Base-by-base conservation (phyloP, 1,284 basidiomycete genomes). In the Ceratobasidium sp. region DNA sequence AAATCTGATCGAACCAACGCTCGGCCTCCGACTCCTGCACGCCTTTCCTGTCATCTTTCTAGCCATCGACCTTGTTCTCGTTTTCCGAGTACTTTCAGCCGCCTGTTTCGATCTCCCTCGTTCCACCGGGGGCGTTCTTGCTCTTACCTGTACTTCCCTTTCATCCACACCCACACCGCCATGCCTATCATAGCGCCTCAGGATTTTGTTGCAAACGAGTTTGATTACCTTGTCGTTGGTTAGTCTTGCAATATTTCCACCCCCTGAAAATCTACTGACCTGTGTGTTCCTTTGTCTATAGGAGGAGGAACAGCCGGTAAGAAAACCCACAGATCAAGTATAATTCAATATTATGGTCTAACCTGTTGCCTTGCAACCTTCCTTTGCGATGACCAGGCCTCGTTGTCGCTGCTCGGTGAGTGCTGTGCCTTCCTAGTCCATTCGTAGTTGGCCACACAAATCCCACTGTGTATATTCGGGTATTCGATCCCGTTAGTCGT, bases 251-350 rank as follows among this genome's bases (percentile, higher is more conserved):
- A 13, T 9, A 52, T 23, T 19, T 21, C 23, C 11, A 29, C 19
- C 47, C 23, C 30, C 33, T 36, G 29, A 54, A 52, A 52, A 25
- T 23, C 27, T 21, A 13, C 25, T 33, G 5, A 36, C 3, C n/a
- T 19, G 39, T 21, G 29, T 41, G 36, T 42, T 41, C 49, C 59
- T 49, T 64, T 64, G 47, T 49, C n/a, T 64, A 64, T 33, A 64
- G 59, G 59, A 27, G 59, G 59, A 53, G 59, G 59, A 29, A 64
- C 59, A 53, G 59, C 59, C 52, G 59, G 59, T 64, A 42, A 47
- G 59, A 33, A 49, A 19, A 27, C 23, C 16, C 21, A 39, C 23
- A 53, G 36, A 27, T 27, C 14, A 21, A 50, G 36, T 27, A 25
- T 13, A 33, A 14, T 21, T 14, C 46, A 46, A n/a, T 49, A 23